Evolutionary conservation across 2,329 filamentous ascomycete species (phyloP).

Genomic region (Aspergillus cejpii): DNA sequence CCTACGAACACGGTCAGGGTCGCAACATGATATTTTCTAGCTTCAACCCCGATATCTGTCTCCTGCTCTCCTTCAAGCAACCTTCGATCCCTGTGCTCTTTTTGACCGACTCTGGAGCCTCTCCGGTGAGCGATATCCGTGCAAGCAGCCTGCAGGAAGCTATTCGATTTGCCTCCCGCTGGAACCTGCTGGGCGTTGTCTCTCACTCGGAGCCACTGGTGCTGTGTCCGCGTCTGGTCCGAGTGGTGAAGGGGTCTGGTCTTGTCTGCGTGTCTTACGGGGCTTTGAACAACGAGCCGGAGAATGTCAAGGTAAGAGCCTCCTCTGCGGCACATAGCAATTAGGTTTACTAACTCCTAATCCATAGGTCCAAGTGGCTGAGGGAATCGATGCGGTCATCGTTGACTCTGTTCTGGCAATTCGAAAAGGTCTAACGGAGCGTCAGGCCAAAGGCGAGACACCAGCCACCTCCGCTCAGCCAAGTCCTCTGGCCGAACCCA

Average conservation of each 20-base stretch:
- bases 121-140: conserved; percentile 75
- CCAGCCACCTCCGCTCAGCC: conserved; percentile 21
- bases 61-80: conserved; percentile 93
- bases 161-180: conserved; percentile 85
- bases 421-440: conserved; percentile 70
- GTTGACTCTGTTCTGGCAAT: conserved; percentile 93
- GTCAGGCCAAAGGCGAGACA: conserved; percentile 22
- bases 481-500: conserved; percentile 18
- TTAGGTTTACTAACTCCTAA: conserved; percentile 6
- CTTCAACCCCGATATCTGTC: conserved; percentile 95
- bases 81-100: conserved; percentile 94
- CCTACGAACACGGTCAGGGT: conserved; percentile 74
- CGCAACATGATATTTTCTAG: conserved; percentile 96
- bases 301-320: conserved; percentile 68
- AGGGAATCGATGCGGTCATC: conserved; percentile 96
- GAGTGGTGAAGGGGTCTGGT: conserved; percentile 88
- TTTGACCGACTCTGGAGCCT: conserved; percentile 80
- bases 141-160: conserved; percentile 91
- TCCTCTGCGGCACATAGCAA: neutral
- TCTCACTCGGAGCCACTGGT: conserved; percentile 82
- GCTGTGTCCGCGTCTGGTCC: conserved; percentile 78
- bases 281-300: conserved; percentile 77
- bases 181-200: conserved; percentile 91
- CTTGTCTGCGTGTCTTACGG: conserved; percentile 94
- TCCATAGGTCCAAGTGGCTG: conserved; percentile 73